Conservation (phyloP, 2,329 filamentous ascomycete species). For the Diaporthe eres region DNA sequence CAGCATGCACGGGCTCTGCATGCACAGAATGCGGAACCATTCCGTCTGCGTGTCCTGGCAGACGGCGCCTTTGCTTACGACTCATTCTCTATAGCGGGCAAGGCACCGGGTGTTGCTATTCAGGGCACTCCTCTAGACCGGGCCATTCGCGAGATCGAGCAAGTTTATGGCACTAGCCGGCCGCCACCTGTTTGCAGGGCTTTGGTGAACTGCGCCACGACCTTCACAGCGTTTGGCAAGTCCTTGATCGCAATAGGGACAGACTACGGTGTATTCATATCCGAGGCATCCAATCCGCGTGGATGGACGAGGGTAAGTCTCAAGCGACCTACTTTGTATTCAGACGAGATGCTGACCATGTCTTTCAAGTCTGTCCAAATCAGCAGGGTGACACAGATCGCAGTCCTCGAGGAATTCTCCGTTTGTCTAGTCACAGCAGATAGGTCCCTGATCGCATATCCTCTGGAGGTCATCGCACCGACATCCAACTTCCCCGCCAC, state of each 20-base stretch:
- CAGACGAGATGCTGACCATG: slow-evolving; percentile 43
- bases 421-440: slow-evolving; percentile 93
- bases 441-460: slow-evolving; percentile 91
- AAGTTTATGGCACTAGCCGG: slow-evolving; percentile 77
- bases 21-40: slow-evolving; percentile 95
- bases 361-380: slow-evolving; percentile 78
- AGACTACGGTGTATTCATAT: slow-evolving; percentile 92
- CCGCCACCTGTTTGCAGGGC: slow-evolving; percentile 86
- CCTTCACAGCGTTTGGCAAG: slow-evolving; percentile 87
- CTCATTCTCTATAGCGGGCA: slow-evolving; percentile 69
- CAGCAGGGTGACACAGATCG: slow-evolving; percentile 87
- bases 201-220: slow-evolving; percentile 91
- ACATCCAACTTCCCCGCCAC: slow-evolving; percentile 73
- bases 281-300: slow-evolving; percentile 89
- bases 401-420: slow-evolving; percentile 95
- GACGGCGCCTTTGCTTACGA: slow-evolving; percentile 93
- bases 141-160: slow-evolving; percentile 90
- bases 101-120: slow-evolving; percentile 79
- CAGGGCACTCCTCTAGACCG: slow-evolving; percentile 92
- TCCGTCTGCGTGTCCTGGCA: slow-evolving; percentile 90
- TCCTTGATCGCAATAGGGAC: slow-evolving; percentile 95
- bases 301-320: slow-evolving; percentile 87
- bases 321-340: slow-evolving; percentile 5
- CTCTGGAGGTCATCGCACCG: slow-evolving; percentile 85
- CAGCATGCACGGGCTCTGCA: slow-evolving; percentile 90